Evolutionary conservation across 768 basidiomycete species (phyloP), one percentile per base, ranked within the genome.

Genomic region (Tricholoma saponaceum): DNA sequence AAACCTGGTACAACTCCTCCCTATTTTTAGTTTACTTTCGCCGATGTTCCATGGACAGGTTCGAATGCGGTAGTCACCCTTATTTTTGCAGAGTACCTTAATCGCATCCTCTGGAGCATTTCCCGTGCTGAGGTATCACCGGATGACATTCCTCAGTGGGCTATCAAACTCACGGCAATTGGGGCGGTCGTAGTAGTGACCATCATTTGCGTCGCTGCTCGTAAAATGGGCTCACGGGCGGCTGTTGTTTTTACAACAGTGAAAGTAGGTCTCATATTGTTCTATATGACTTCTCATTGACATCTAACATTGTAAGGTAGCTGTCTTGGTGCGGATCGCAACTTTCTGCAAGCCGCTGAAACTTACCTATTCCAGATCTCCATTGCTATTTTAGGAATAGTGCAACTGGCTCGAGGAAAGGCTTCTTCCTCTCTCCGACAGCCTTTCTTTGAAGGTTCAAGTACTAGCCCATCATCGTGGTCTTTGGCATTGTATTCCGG

Each of bases 401-500:
- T 95, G 12, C 89, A 90, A 68, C 73, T 95, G 13, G 81, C 75
- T 4, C 76, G 90, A 60, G 91, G 92, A 16, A 82, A 80, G 58
- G 83, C 83, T 14, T 87, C 92, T 0, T 76, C 79, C 14, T 88
- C 90, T 3, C 78, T 96, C 47, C 79, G 73, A 43, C 78, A 79
- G 47, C 78, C 86, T n/a, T 68, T 89, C 26, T 97, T 96, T 64
- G 72, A 78, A 12, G 85, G 81, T 7, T 88, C 92, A 16, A 90
- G 87, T 56, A 80, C 72, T 16, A 90, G 90, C 60, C 90, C 93
- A 0, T 90, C 92, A 1, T 78, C 85, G 2, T 98, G 93, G 73
- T 92, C 95, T 5, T 76, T 98, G n/a, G 96, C 95, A 0, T 76
- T 98, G 5, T 99, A 97, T 71, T 96, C 94, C 10, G 92, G 94